Evolutionary conservation across 1,284 basidiomycete species (phyloP).

Genomic region (Ceratobasidium sp.): DNA sequence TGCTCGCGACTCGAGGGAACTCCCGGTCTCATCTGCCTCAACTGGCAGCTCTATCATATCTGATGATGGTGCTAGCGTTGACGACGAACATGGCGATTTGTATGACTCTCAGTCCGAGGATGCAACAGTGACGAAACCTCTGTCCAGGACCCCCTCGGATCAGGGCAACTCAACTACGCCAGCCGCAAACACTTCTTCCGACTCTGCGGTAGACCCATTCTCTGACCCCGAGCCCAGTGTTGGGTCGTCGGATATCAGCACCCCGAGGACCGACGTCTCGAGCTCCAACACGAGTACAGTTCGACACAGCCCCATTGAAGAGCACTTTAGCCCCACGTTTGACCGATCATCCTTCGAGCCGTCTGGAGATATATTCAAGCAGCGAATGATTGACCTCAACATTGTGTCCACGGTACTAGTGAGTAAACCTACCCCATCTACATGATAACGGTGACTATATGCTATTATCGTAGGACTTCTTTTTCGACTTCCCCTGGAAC

Average conservation of each 20-base stretch:
- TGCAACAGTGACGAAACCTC: constrained; percentile 24
- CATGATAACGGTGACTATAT: constrained; percentile 4
- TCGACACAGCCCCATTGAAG: constrained; percentile 27
- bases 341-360: constrained; percentile 46
- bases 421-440: constrained; percentile 52
- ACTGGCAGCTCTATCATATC: constrained; percentile 63
- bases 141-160: constrained; percentile 19
- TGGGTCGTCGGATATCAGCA: constrained; percentile 24
- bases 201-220: constrained; percentile 32
- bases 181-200: constrained; percentile 18
- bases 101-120: constrained; percentile 52
- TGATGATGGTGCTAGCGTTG: constrained; percentile 77
- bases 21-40: constrained; percentile 71
- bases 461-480: constrained; percentile 72
- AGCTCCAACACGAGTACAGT: constrained; percentile 39
- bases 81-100: constrained; percentile 72
- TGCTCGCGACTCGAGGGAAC: constrained; percentile 63
- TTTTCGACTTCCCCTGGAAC: constrained; percentile 97
- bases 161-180: constrained; percentile 30
- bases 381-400: constrained; percentile 74
- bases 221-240: constrained; percentile 41
- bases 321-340: constrained; percentile 18
- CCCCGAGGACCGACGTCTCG: constrained; percentile 20
- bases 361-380: constrained; percentile 81
- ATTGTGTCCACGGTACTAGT: constrained; percentile 82